Evolutionary conservation across 2,329 filamentous ascomycete species (phyloP), one percentile per base, ranked within the genome.

Genomic region (Colletotrichum trifolii): DNA sequence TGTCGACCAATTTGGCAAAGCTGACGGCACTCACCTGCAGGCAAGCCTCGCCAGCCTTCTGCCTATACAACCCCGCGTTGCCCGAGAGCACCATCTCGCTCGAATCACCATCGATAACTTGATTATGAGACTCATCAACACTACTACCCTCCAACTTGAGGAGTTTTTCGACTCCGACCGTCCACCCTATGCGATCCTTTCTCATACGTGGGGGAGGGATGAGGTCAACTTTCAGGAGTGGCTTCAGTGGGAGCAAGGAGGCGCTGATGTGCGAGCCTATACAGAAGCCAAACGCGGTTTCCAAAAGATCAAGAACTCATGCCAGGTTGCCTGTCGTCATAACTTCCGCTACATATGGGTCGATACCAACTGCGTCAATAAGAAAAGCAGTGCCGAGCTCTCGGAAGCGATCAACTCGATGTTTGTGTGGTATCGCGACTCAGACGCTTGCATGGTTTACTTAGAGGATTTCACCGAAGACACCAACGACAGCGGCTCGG

Each of bases 131-230:
- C 42, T 59, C 2, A 59, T 64, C 25, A 55, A 67, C 11, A 43
- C 52, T 1, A 10, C 34, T 6, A 59, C 60, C 2, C 17, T 64
- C 0, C 25, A 35, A 8, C 38, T 64, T 1, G 43, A 55, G 11
- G 40, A 45, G 7, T 47, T 59, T 67, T 60, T 56, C 34, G 54
- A 36, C 39, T 39, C 55, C 2, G 69, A 73, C 38, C 68, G 68
- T 9, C 73, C 74, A 2, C 60, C 61, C 36, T 76, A 75, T 55
- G 72, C 72, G 54, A 74, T 76, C 33, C 65, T 76, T 11, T 76
- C 74, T 12, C 74, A 76, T 57, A 74, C 72, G 5, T 74, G 73
- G 71, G 69, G 65, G 12, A 15, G 56, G 0, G 73, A 75, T 5
- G 74, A 76, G 50, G 69, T 75, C 36, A 70, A 66, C 11, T 68